Conservation (phyloP, 2,329 filamentous ascomycete species). For the Phialophora tarda region DNA sequence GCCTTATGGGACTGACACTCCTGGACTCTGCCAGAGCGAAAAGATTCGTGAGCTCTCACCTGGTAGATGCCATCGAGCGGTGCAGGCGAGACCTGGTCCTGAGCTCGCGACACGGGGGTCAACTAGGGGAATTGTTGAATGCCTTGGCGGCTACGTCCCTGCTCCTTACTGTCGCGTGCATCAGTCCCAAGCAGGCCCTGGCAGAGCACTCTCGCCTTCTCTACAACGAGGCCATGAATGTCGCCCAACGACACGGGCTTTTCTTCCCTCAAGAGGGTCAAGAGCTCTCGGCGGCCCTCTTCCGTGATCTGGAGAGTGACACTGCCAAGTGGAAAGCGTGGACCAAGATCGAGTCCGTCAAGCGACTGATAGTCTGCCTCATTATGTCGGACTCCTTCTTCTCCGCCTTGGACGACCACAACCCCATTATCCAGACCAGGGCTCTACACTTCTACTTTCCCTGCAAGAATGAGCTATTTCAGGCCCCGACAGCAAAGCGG, state of each 20-base stretch:
- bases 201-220: slow-evolving; percentile 15
- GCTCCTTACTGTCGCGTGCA: slow-evolving; percentile 2
- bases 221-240: slow-evolving; percentile 7
- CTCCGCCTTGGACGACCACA: slow-evolving; percentile 10
- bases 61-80: slow-evolving; percentile 18
- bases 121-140: slow-evolving; percentile 5
- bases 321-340: slow-evolving; percentile 22
- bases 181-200: slow-evolving; percentile 13
- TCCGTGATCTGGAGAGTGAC: background rate
- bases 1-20: slow-evolving; percentile 18
- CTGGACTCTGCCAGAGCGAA: slow-evolving; percentile 12
- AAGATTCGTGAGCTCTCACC: slow-evolving; percentile 13
- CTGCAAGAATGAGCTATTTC: slow-evolving; percentile 21
- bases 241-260: slow-evolving; percentile 15
- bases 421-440: slow-evolving; percentile 16
- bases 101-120: slow-evolving; percentile 9
- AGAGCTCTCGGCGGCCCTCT: slow-evolving; percentile 6
- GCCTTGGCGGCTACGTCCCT: slow-evolving; percentile 10
- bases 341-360: slow-evolving; percentile 23
- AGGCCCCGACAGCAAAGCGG: slow-evolving; percentile 11
- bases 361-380: slow-evolving; percentile 22
- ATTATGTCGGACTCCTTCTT: slow-evolving; percentile 22
- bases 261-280: slow-evolving; percentile 14
- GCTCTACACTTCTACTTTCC: slow-evolving; percentile 19
- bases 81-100: slow-evolving; percentile 15